Conservation (phyloP, 2,329 filamentous ascomycete genomes). For the Trichoderma sp. region DNA sequence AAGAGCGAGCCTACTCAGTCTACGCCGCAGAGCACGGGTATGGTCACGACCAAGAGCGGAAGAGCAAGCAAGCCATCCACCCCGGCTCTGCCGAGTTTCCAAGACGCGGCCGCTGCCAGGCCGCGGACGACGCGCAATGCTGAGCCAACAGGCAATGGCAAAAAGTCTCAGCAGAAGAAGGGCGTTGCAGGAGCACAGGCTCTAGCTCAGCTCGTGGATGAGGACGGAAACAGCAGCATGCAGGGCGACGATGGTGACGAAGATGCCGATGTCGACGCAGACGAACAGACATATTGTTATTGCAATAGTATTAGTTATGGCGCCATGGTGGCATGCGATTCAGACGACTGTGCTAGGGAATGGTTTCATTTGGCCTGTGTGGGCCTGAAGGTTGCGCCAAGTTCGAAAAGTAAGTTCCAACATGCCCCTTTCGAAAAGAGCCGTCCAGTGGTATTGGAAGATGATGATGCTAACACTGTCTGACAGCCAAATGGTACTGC, state of each 20-base stretch:
- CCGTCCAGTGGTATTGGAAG: background rate
- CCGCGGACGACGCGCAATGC: conserved; percentile 52
- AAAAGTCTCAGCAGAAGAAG: conserved; percentile 61
- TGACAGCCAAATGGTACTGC: conserved; percentile 75
- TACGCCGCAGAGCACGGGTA: conserved; percentile 38
- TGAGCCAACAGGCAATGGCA: conserved; percentile 38
- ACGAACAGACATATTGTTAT: conserved; percentile 75
- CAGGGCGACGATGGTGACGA: conserved; percentile 38
- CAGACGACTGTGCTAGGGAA: conserved; percentile 67
- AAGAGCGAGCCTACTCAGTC: conserved; percentile 47
- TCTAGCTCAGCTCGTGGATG: conserved; percentile 37
- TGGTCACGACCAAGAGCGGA: conserved; percentile 62
- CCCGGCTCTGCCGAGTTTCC: conserved; percentile 55
- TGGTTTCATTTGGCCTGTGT: conserved; percentile 86
- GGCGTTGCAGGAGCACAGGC: conserved; percentile 41
- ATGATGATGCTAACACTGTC: conserved; percentile 5
- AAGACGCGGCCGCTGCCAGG: conserved; percentile 49
- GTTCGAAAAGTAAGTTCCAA: conserved; percentile 62
- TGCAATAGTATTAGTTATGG: conserved; percentile 78
- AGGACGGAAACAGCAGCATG: conserved; percentile 43
- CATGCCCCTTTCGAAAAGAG: background rate
- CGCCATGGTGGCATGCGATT: conserved; percentile 81
- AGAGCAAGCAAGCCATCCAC: conserved; percentile 66
- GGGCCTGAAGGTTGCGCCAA: conserved; percentile 74
- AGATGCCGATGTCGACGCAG: conserved; percentile 61